Conservation (phyloP, 1,284 basidiomycete species). For the Tilletiopsis washingtonensis region DNA sequence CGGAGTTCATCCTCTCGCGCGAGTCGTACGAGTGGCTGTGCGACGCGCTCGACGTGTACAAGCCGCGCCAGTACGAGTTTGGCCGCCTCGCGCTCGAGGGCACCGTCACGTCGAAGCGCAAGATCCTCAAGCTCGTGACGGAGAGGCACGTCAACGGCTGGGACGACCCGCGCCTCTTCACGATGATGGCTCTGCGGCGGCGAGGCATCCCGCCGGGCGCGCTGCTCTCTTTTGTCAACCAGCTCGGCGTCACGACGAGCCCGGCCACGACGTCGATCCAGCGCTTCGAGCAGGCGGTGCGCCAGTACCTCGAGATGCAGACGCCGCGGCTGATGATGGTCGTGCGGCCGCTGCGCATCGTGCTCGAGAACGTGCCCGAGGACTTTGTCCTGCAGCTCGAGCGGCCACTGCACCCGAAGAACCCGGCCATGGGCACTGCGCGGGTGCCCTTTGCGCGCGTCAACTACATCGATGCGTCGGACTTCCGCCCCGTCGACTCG, state of each 20-base stretch:
- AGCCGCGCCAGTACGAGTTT: constrained; percentile 96
- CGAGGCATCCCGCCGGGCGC: constrained; percentile 94
- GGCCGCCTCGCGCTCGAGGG: constrained; percentile 89
- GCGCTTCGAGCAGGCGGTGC: constrained; percentile 82
- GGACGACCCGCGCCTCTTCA: constrained; percentile 98
- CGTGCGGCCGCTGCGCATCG: constrained; percentile 79
- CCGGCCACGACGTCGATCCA: constrained; percentile 75
- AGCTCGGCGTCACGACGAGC: constrained; percentile 78
- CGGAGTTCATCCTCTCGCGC: constrained; percentile 91
- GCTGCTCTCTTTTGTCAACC: constrained; percentile 83
- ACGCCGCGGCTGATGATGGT: constrained; percentile 91
- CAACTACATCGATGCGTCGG: constrained; percentile 87
- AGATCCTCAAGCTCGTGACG: constrained; percentile 81
- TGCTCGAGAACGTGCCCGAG: constrained; percentile 73
- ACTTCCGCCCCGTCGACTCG: constrained; percentile 85
- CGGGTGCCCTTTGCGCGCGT: constrained; percentile 79
- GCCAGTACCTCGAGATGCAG: constrained; percentile 79
- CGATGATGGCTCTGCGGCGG: constrained; percentile 85
- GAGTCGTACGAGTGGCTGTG: constrained; percentile 99
- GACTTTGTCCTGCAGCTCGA: constrained; percentile 76
- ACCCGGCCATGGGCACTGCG: constrained; percentile 75
- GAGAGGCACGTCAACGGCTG: constrained; percentile 78
- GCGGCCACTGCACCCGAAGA: constrained; percentile 90
- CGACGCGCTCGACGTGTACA: constrained; percentile 91
- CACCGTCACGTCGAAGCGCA: constrained; percentile 94